Evolutionary conservation across 768 basidiomycete species (phyloP).

Genomic region (Pleurotus citrinopileatus): DNA sequence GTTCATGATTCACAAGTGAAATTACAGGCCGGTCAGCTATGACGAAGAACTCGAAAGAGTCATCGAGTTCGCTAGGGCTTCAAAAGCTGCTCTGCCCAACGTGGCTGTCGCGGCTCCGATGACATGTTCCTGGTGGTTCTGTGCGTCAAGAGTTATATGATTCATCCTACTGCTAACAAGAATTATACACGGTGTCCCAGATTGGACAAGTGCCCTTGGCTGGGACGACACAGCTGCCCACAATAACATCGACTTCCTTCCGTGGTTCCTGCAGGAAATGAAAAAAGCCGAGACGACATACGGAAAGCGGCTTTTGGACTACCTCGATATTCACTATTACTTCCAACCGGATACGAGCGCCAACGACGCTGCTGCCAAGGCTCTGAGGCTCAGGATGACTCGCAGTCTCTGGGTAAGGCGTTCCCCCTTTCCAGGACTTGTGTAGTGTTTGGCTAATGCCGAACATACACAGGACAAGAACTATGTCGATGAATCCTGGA

Average conservation of each 20-base stretch:
- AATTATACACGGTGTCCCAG: conserved; percentile 25
- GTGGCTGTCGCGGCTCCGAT: conserved; percentile 47
- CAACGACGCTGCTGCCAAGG: conserved; percentile 49
- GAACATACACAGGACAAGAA: conserved; percentile 31
- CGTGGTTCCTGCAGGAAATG: conserved; percentile 57
- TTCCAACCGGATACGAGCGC: conserved; percentile 50
- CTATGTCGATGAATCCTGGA: conserved; percentile 58
- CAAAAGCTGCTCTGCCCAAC: conserved; percentile 41
- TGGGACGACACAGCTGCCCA: conserved; percentile 49
- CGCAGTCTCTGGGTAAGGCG: conserved; percentile 45
- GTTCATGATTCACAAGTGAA: not conserved
- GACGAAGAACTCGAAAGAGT: conserved; percentile 51
- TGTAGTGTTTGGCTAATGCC: not conserved
- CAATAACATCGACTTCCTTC: conserved; percentile 50
- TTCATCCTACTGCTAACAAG: no score
- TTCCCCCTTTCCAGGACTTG: not conserved
- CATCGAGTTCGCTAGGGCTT: conserved; percentile 34
- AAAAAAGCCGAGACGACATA: conserved; percentile 28
- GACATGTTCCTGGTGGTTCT: conserved; percentile 44
- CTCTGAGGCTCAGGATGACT: conserved; percentile 45
- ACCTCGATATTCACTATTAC: conserved; percentile 57
- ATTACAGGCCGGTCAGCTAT: conserved; percentile 41
- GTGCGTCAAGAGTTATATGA: no score
- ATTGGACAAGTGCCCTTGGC: conserved; percentile 51
- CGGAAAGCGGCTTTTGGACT: conserved; percentile 46